A percentile compares a stretch with the other conserved stretches of the same genome.
Evolutionary conservation across 164 flowering plant genomes (phyloP).

Genomic region (Sedum album): DNA sequence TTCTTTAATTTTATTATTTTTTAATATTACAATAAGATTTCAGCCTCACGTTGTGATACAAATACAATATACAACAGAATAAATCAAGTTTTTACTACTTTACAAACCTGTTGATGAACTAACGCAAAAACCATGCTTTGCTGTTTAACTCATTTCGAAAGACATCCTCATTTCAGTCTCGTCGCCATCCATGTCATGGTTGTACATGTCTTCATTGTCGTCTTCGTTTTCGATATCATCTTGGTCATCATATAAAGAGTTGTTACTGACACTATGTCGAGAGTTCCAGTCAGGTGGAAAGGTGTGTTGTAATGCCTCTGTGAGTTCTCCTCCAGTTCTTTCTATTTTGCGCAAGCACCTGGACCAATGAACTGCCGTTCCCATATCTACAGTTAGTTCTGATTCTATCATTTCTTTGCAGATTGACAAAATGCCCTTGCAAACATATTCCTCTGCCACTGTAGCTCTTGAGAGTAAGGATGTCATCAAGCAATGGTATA

Average conservation of each 20-base stretch:
- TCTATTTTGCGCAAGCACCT: slow-evolving; percentile 74
- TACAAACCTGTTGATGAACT: neutral
- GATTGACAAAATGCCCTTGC: slow-evolving; percentile 42
- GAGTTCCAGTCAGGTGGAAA: slow-evolving; percentile 96
- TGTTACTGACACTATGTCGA: slow-evolving; percentile 18
- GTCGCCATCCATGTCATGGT: slow-evolving; percentile 12
- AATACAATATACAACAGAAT: neutral
- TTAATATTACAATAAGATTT: too few relatives aligned
- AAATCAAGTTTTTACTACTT: neutral
- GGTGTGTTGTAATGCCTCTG: slow-evolving; percentile 85
- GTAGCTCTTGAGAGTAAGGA: slow-evolving; percentile 77
- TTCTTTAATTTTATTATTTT: too few relatives aligned
- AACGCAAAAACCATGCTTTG: neutral
- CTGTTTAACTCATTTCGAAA: neutral
- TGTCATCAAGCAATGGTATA: slow-evolving; percentile 88
- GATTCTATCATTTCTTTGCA: slow-evolving; percentile 69
- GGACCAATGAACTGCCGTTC: slow-evolving; percentile 95
- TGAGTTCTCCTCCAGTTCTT: slow-evolving; percentile 75
- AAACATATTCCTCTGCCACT: slow-evolving; percentile 59
- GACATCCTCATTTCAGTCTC: slow-evolving; percentile 15
- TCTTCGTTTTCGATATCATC: slow-evolving; percentile 12
- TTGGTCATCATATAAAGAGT: slow-evolving; percentile 24
- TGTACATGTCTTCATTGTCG: slow-evolving; percentile 13
- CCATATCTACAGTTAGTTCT: slow-evolving; percentile 78
- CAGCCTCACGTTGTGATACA: too few relatives aligned